A percentile compares a stretch with the other conserved stretches of the same genome.
Evolutionary conservation across 2,329 filamentous ascomycete species (phyloP).

Genomic region (Fusarium sp.): DNA sequence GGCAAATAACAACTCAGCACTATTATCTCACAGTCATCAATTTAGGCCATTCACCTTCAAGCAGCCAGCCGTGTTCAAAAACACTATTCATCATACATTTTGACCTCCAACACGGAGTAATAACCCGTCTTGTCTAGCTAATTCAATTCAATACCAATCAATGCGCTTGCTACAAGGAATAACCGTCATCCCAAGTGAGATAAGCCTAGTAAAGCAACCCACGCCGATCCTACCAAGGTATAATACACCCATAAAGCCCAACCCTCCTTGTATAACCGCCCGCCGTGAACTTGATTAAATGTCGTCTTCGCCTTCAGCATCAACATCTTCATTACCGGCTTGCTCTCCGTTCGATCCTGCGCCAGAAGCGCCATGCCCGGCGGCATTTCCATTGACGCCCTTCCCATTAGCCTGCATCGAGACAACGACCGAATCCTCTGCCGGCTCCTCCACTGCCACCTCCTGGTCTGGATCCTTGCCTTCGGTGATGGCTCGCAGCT

Average conservation of each 20-base stretch:
- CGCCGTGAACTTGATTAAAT: constrained; percentile 38
- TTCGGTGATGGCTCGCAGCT: constrained; percentile 28
- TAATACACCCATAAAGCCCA: constrained; percentile 33
- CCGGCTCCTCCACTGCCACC: constrained; percentile 35
- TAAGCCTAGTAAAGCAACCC: constrained; percentile 26
- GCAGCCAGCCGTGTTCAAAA: background rate
- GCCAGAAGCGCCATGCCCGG: constrained; percentile 23
- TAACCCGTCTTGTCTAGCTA: constrained; percentile 20
- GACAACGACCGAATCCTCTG: constrained; percentile 51
- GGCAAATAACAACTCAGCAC: background rate
- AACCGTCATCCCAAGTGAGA: constrained; percentile 15
- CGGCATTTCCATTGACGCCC: constrained; percentile 29
- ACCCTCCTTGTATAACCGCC: background rate
- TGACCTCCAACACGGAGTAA: constrained; percentile 2
- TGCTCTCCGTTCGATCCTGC: constrained; percentile 27
- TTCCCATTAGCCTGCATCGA: constrained; percentile 39
- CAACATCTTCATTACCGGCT: constrained; percentile 45
- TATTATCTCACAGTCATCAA: constrained; percentile 1
- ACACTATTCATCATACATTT: constrained; percentile 6
- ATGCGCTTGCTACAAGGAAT: constrained; percentile 35
- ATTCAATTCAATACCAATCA: constrained; percentile 31
- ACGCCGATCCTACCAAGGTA: constrained; percentile 33
- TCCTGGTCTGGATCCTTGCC: constrained; percentile 28
- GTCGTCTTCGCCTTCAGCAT: constrained; percentile 50
- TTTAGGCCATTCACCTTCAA: background rate